Base-by-base conservation (phyloP, 768 basidiomycete genomes). In the Trametes punicea region DNA sequence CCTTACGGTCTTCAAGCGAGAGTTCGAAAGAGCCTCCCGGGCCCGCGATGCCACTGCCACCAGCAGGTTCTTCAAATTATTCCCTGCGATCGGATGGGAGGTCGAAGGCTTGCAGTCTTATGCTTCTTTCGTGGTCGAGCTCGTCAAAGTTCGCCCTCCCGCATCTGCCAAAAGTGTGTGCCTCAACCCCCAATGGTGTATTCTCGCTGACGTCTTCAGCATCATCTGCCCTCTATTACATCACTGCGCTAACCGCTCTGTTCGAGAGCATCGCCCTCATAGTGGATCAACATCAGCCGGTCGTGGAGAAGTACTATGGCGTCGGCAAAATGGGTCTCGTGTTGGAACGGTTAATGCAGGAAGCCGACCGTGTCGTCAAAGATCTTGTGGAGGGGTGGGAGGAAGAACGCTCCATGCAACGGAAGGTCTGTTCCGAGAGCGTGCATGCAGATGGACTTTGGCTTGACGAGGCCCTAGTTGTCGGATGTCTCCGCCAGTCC, bases 301-400 rank as follows among this genome's bases (percentile, higher is more conserved):
- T 99, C 4, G 95, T 99, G 1, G 96, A 98, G 67, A 98, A 97
- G 72, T 98, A 99, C 72, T 99, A 99, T 65, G 97, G 97, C 0
- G 63, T 70, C 8, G 90, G 93, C 0, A 88, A 88, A 69, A 98
- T 98, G 96, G 74, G 77, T 38, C 80, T 72, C 31, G 93, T 96
- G 11, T 81, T 94, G 2, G 74, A 78, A 21, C 79, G 85, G 39
- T 75, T 99, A 7, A 70, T 97, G 45, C 81, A 85, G 54, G 95
- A 98, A 67, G 90, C 90, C 51, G 96, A 98, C 70, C 77, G 85
- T 29, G 88, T 96, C 16, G 85, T 92, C 0, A 81, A 82, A 62
- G 78, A 78, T 23, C 75, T 96, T 1, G 73, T 93, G 4, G 82
- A 84, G 41, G 82, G 86, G 18, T 99, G 97, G 96, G 90, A 90